A percentile compares a stretch with the other conserved stretches of the same genome.
These are phyloP conservation scores for Graphilbum ipis-grandicollis DNA, from an alignment of 2,329 filamentous ascomycete species.

Conservation along the genomic window DNA sequence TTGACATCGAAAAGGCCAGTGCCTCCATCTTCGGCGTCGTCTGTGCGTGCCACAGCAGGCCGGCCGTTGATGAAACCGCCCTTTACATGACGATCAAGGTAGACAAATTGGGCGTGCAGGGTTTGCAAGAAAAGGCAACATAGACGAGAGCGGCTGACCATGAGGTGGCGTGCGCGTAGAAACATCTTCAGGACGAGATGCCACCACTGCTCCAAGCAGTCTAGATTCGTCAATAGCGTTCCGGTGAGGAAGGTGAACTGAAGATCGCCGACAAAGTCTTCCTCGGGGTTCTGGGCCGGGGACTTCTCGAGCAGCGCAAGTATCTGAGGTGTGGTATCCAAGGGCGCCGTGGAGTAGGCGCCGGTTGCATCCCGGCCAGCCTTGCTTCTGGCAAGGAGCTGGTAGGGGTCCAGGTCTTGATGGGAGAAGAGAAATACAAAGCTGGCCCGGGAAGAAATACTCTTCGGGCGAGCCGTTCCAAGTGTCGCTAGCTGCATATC, in stretches of 20 bases:
- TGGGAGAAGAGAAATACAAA: slow-evolving; percentile 31
- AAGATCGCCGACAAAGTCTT: slow-evolving; percentile 38
- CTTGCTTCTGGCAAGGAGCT: slow-evolving; percentile 10
- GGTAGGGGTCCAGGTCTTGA: slow-evolving; percentile 22
- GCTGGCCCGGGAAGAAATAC: slow-evolving; percentile 18
- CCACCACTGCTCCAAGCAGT: slow-evolving; percentile 46
- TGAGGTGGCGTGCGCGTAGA: slow-evolving; percentile 31
- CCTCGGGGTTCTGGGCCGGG: slow-evolving; percentile 12
- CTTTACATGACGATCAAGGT: slow-evolving; percentile 30
- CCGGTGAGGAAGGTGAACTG: slow-evolving; percentile 43
- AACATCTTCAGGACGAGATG: slow-evolving; percentile 33
- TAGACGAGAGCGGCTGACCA: slow-evolving; percentile 24
- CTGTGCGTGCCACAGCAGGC: slow-evolving; percentile 11
- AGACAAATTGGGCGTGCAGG: slow-evolving; percentile 36
- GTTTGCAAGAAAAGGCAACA: slow-evolving; percentile 28
- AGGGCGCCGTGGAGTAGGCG: slow-evolving; percentile 8
- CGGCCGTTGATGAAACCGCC: slow-evolving; percentile 13
- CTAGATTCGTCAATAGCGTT: slow-evolving; percentile 37
- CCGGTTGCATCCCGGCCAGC: slow-evolving; percentile 3
- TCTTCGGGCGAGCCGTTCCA: no score
- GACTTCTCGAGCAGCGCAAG: slow-evolving; percentile 10
- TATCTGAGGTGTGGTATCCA: slow-evolving; percentile 12
- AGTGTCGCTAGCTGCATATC: slow-evolving; percentile 33
- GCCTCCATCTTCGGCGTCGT: slow-evolving; percentile 3
- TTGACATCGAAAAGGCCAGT: slow-evolving; percentile 17